Evolutionary conservation across 805 yeast species (phyloP).

Genomic region (Pichia cabralensis): DNA sequence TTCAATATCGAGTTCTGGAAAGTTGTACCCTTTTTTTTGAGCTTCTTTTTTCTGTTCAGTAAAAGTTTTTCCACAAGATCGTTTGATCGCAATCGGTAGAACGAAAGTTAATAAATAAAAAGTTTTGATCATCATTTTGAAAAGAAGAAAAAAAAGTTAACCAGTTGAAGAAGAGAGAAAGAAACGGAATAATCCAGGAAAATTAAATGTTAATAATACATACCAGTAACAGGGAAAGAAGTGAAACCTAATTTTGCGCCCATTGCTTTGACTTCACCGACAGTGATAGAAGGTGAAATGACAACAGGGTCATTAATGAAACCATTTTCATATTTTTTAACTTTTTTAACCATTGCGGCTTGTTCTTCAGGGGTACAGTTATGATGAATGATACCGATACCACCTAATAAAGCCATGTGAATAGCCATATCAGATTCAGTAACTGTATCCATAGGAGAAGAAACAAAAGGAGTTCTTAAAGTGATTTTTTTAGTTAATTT

Average conservation of each 20-base stretch:
- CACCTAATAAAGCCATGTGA: constrained; percentile 96
- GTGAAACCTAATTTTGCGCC: constrained; percentile 77
- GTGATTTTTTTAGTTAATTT: constrained; percentile 86
- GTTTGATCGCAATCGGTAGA: constrained; percentile 96
- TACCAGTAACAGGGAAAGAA: constrained; percentile 99
- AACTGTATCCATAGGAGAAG: constrained; percentile 99
- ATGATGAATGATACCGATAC: constrained; percentile 97
- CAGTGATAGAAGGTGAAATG: constrained; percentile 64
- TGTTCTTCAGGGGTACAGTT: constrained; percentile 95
- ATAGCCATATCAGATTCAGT: constrained; percentile 98
- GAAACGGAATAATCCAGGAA: constrained; percentile 7
- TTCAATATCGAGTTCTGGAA: too few relatives aligned
- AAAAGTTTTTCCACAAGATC: constrained; percentile 76
- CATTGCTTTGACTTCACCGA: constrained; percentile 69
- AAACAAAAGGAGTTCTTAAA: constrained; percentile 87
- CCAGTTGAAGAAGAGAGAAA: background rate
- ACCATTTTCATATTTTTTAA: constrained; percentile 95
- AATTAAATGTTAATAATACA: constrained; percentile 31
- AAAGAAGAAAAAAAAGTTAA: background rate
- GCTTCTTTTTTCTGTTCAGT: background rate
- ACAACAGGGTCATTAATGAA: constrained; percentile 93
- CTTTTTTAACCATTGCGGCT: constrained; percentile 96
- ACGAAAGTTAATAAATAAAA: constrained; percentile 96
- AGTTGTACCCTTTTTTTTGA: background rate
- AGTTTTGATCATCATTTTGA: constrained; percentile 37